These are phyloP conservation scores for Chimonanthus salicifolius DNA, from an alignment of 164 flowering plant species.

Conservation along the genomic window DNA sequence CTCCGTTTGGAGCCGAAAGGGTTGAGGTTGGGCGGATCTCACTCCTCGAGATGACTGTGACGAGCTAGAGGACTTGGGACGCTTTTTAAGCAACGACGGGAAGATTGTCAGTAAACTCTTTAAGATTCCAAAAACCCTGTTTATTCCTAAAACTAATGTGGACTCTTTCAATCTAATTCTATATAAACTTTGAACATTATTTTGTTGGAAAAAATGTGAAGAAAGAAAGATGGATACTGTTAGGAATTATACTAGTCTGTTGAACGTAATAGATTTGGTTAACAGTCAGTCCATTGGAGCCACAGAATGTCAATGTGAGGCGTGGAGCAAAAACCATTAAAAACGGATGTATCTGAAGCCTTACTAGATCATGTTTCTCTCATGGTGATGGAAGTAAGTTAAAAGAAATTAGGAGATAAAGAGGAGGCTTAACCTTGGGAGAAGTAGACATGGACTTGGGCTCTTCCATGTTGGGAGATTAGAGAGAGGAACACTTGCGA, in stretches of 20 bases:
- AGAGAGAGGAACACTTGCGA: background rate
- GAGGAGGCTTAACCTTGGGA: slow-evolving; percentile 3
- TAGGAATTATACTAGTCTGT: no score
- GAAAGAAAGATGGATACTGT: no score
- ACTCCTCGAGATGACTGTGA: background rate
- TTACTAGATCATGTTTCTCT: no score
- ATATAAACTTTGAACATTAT: no score
- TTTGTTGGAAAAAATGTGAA: no score
- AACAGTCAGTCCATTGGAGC: no score
- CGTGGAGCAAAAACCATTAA: no score
- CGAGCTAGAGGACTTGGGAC: slow-evolving; percentile 4
- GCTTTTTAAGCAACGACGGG: background rate
- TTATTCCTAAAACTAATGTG: background rate
- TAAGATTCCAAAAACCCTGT: background rate
- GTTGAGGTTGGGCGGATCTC: slow-evolving; percentile 4
- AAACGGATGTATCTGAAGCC: no score
- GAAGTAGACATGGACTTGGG: background rate
- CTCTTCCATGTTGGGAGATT: slow-evolving; percentile 5
- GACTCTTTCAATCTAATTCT: no score
- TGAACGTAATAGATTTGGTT: no score
- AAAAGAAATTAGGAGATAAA: background rate
- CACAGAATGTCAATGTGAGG: no score
- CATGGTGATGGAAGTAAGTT: no score
- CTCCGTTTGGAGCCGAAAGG: slow-evolving; percentile 11
- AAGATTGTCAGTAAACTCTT: background rate